phyloP scores from a whole-genome alignment of 2,329 filamentous ascomycete genomes.

The Clonostachys byssicola region DNA sequence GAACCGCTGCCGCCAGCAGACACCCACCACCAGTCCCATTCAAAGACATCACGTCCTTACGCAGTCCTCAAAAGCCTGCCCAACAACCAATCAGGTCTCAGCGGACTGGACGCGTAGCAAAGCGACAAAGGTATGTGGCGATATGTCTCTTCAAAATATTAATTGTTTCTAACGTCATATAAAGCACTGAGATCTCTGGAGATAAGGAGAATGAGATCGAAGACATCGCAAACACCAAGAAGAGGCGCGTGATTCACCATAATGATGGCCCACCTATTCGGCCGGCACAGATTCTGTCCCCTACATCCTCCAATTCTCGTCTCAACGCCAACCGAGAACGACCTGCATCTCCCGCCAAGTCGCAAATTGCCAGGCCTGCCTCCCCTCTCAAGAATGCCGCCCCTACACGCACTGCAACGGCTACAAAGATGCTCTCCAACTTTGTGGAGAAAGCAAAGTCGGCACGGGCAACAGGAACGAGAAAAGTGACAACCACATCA shows the following conservation, averaged over 20 bases:
- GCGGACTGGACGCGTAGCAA: constrained; percentile 25
- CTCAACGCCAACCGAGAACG: constrained; percentile 40
- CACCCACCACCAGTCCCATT: constrained; percentile 42
- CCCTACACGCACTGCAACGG: constrained; percentile 28
- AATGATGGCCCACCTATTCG: constrained; percentile 29
- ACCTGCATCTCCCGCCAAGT: constrained; percentile 49
- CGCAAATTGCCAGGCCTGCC: constrained; percentile 51
- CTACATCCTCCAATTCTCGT: constrained; percentile 77
- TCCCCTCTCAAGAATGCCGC: constrained; percentile 57
- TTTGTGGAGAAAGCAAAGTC: constrained; percentile 60
- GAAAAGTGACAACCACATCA: constrained; percentile 40
- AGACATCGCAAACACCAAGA: constrained; percentile 64
- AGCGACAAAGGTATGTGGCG: constrained; percentile 45
- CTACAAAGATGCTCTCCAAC: constrained; percentile 43
- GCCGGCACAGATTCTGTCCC: constrained; percentile 67
- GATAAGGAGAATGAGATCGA: constrained; percentile 75
- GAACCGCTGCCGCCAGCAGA: constrained; percentile 20
- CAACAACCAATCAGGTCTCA: constrained; percentile 12
- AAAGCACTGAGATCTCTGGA: constrained; percentile 58
- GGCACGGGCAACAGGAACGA: constrained; percentile 41
- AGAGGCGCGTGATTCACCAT: constrained; percentile 46
- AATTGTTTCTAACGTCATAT: constrained; percentile 7
- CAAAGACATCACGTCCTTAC: constrained; percentile 36
- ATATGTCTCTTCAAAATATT: constrained; percentile 3
- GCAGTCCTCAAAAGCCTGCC: constrained; percentile 27